A percentile compares a stretch with the other conserved stretches of the same genome.
These are phyloP conservation scores for Leccinum griseonigrum DNA, from an alignment of 1,284 basidiomycete genomes.

Conservation along the genomic window DNA sequence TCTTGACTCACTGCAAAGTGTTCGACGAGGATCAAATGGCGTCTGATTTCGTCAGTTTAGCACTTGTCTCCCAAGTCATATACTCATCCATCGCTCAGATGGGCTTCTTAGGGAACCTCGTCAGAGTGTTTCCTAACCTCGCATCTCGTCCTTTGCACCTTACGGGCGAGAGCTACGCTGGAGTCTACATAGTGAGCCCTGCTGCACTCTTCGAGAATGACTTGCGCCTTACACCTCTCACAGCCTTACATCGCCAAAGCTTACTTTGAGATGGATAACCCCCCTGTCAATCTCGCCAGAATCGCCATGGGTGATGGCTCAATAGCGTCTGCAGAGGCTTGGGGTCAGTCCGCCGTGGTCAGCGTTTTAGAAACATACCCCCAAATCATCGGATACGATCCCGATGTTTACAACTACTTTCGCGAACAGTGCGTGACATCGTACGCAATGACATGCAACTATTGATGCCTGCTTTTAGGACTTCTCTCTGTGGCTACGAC, in stretches of 20 bases:
- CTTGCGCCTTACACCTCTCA: conserved; percentile 2
- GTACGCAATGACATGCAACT: background rate
- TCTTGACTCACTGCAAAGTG: conserved; percentile 37
- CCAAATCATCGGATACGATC: conserved; percentile 69
- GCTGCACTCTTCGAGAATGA: background rate
- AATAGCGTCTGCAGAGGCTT: conserved; percentile 47
- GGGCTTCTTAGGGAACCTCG: conserved; percentile 63
- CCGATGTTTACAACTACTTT: conserved; percentile 64
- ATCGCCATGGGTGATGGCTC: conserved; percentile 71
- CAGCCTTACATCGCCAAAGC: conserved; percentile 74
- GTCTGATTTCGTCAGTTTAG: conserved; percentile 57
- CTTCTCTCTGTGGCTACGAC: conserved; percentile 61
- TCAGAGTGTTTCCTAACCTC: conserved; percentile 65
- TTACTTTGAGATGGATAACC: conserved; percentile 57
- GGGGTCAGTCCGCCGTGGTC: conserved; percentile 53
- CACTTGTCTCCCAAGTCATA: background rate
- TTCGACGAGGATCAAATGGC: conserved; percentile 67
- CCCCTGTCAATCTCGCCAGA: conserved; percentile 66
- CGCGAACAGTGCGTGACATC: conserved; percentile 54
- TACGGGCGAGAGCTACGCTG: conserved; percentile 68
- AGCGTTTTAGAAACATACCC: conserved; percentile 66
- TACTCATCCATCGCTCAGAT: conserved; percentile 39
- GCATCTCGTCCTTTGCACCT: conserved; percentile 58
- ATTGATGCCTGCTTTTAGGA: conserved; percentile 35
- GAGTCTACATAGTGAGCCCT: conserved; percentile 55